phyloP scores from a whole-genome alignment of 1,284 basidiomycete species.

The Trametes sp. region DNA sequence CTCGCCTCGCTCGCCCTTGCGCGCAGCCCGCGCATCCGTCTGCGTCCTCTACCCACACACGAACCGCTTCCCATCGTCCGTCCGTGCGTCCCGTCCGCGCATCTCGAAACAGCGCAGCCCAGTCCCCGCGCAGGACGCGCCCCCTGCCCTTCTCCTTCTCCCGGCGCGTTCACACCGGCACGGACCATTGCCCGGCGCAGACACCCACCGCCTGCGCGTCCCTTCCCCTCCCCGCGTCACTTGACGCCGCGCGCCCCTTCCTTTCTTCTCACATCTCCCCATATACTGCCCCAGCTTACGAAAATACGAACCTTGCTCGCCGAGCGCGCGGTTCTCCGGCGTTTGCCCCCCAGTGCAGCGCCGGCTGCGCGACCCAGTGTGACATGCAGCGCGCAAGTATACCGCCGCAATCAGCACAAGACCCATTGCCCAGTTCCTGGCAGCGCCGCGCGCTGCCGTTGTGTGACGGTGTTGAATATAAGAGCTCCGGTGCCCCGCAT shows the following conservation, averaged over 20 bases:
- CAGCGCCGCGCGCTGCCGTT: not conserved
- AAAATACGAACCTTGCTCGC: conserved; percentile 19
- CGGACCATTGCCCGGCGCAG: conserved; percentile 26
- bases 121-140: not conserved
- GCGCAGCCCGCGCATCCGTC: not conserved
- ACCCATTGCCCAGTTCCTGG: conserved; percentile 9
- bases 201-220: conserved; percentile 14
- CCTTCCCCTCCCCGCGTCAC: conserved; percentile 39
- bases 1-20: not conserved
- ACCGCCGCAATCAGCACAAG: conserved; percentile 18
- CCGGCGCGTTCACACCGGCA: conserved; percentile 32
- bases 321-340: conserved; percentile 9
- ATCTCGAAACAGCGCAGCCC: conserved; percentile 10
- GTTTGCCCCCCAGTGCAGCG: conserved; percentile 4
- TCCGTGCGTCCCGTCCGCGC: not conserved
- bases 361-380: conserved; percentile 12
- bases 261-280: conserved; percentile 17
- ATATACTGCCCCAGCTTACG: conserved; percentile 17
- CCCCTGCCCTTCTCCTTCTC: conserved; percentile 2
- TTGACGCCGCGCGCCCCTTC: conserved; percentile 23
- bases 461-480: not conserved
- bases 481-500: conserved; percentile 3
- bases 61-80: not conserved
- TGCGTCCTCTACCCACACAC: not conserved
- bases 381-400: not conserved